Percentiles rank a stretch among this genome's conserved stretches.
Evolutionary conservation across 306 rosid genomes (phyloP).

Genomic region (Begonia masoniana): DNA sequence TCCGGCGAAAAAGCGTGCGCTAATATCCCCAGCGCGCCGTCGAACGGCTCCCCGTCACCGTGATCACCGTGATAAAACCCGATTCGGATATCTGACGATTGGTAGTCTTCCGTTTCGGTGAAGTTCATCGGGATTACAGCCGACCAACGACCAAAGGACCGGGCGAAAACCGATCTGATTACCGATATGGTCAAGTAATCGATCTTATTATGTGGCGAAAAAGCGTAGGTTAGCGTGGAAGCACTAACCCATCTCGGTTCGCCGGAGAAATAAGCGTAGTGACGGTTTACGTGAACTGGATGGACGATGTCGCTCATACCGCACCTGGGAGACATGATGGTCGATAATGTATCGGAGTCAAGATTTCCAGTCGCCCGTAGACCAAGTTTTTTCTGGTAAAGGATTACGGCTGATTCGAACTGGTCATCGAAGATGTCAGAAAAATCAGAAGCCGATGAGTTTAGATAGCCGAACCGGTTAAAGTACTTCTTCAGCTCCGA

Average conservation of each 20-base stretch:
- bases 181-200: conserved; percentile 20
- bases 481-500: not conserved
- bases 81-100: conserved; percentile 34
- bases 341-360: not conserved
- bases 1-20: conserved; percentile 70
- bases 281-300: conserved; percentile 14
- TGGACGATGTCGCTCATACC: not conserved
- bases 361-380: not conserved
- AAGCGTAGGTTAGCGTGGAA: conserved; percentile 41
- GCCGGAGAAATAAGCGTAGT: conserved; percentile 40
- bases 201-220: conserved; percentile 30
- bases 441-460: no score
- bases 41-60: conserved; percentile 71
- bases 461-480: not conserved
- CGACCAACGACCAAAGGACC: conserved; percentile 46
- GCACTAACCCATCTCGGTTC: conserved; percentile 63
- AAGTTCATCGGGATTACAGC: conserved; percentile 55
- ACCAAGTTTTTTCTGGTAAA: not conserved
- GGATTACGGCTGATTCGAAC: not conserved
- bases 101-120: conserved; percentile 25
- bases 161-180: conserved; percentile 21
- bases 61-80: conserved; percentile 66
- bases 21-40: conserved; percentile 55
- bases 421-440: not conserved
- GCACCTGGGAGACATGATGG: not conserved